Conservation (phyloP, 2,329 filamentous ascomycete species). For the Cladosporium sp. region DNA sequence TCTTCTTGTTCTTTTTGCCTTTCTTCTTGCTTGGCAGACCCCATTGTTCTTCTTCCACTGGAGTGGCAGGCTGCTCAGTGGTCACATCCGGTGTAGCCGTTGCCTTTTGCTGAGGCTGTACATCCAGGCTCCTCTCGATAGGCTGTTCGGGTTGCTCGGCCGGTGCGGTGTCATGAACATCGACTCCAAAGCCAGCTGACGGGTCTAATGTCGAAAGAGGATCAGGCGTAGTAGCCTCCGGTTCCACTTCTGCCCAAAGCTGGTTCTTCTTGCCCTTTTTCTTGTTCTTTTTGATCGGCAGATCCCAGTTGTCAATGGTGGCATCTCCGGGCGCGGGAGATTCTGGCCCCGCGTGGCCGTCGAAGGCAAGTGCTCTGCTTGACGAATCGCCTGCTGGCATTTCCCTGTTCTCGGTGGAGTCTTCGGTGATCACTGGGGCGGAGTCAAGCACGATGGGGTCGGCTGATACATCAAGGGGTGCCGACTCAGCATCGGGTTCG, state of each 20-base stretch:
- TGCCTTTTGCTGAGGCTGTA: background rate
- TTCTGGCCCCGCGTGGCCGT: background rate
- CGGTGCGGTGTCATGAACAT: background rate
- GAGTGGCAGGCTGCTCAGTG: background rate
- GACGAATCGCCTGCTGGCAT: background rate
- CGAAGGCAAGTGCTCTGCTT: background rate
- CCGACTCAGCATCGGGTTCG: background rate
- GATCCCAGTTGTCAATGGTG: slow-evolving; percentile 15
- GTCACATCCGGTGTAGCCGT: background rate
- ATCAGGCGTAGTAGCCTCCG: slow-evolving; percentile 11
- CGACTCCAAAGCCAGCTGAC: background rate
- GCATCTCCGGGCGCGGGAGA: slow-evolving; percentile 19
- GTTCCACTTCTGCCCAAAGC: slow-evolving; percentile 27
- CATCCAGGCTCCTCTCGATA: background rate
- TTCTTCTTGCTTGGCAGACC: slow-evolving; percentile 14
- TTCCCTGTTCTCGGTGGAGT: background rate
- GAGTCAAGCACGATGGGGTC: background rate
- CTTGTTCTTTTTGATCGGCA: slow-evolving; percentile 29
- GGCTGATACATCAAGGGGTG: background rate
- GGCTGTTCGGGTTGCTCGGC: background rate
- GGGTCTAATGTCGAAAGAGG: background rate
- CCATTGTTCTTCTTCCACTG: slow-evolving; percentile 15
- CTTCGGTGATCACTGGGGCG: background rate
- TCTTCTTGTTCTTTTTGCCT: slow-evolving; percentile 41
- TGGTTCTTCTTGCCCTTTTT: slow-evolving; percentile 7